Evolutionary conservation across 2,329 filamentous ascomycete species (phyloP).

Genomic region (Stagonosporopsis vannaccii): DNA sequence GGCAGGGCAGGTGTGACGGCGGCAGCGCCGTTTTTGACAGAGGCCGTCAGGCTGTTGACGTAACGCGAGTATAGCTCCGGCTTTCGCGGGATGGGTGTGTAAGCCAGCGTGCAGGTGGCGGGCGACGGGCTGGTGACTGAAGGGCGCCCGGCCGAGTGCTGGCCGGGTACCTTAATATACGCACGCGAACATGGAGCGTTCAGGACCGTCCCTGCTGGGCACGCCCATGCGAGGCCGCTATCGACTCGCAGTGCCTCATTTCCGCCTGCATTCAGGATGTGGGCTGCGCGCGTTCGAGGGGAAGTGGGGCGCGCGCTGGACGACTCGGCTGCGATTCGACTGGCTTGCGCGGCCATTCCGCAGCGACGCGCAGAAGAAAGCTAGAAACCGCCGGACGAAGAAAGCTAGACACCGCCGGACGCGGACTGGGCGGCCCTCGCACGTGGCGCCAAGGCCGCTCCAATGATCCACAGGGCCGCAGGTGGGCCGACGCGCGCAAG

Average conservation of each 20-base stretch:
- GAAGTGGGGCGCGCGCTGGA: background rate
- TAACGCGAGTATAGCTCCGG: constrained; percentile 1
- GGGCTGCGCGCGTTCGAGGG: background rate
- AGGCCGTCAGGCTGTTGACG: constrained; percentile 7
- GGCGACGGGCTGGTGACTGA: constrained; percentile 24
- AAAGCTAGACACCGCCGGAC: background rate
- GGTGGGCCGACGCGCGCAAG: background rate
- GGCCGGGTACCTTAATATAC: constrained; percentile 37
- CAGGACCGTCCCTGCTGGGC: constrained; percentile 15
- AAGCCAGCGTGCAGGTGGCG: constrained; percentile 24
- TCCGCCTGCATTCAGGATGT: constrained; percentile 6
- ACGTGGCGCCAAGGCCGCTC: constrained; percentile 2
- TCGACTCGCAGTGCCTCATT: constrained; percentile 22
- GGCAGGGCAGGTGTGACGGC: constrained; percentile 26
- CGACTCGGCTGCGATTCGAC: background rate
- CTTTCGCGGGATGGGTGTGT: constrained; percentile 9
- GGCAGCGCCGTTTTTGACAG: constrained; percentile 34
- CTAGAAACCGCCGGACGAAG: no score
- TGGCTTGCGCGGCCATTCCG: background rate
- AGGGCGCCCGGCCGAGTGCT: constrained; percentile 2
- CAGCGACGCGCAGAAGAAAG: constrained; percentile 1
- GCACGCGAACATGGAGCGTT: background rate
- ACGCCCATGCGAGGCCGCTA: constrained; percentile 5
- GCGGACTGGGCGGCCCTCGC: background rate
- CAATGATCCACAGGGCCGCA: constrained; percentile 6